Conservation (phyloP, 768 basidiomycete species). For the Pleurotus djamor region DNA sequence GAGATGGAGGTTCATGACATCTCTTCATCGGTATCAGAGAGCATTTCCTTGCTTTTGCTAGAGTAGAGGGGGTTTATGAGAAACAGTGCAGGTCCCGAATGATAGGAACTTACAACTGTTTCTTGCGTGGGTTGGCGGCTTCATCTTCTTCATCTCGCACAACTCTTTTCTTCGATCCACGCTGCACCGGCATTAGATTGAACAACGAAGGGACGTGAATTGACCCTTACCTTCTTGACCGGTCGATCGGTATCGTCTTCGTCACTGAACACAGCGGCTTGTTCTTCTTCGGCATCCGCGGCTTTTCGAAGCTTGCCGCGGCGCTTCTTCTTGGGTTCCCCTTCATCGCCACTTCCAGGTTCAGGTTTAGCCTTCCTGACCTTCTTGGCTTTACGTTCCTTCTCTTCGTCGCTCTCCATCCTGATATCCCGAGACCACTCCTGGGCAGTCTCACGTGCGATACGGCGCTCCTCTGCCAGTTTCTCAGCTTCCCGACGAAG, state of each 20-base stretch:
- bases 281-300: slow-evolving; percentile 60
- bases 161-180: slow-evolving; percentile 66
- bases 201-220: slow-evolving; percentile 14
- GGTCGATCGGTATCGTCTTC: slow-evolving; percentile 68
- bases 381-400: slow-evolving; percentile 62
- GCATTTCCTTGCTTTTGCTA: slow-evolving; percentile 87
- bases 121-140: slow-evolving; percentile 62
- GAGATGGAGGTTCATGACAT: slow-evolving; percentile 42
- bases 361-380: slow-evolving; percentile 50
- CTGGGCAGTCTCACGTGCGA: slow-evolving; percentile 75
- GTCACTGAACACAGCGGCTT: slow-evolving; percentile 60
- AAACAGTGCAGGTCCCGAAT: neutral
- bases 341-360: slow-evolving; percentile 54
- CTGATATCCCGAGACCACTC: slow-evolving; percentile 73
- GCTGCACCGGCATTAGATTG: slow-evolving; percentile 23
- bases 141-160: slow-evolving; percentile 79
- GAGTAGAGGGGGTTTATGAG: slow-evolving; percentile 3
- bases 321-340: slow-evolving; percentile 71
- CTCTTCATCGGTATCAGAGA: slow-evolving; percentile 87
- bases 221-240: slow-evolving; percentile 56
- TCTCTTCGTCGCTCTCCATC: slow-evolving; percentile 78
- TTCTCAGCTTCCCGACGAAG: slow-evolving; percentile 70
- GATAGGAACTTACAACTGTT: slow-evolving; percentile 61
- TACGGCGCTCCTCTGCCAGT: slow-evolving; percentile 75
- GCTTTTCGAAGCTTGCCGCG: slow-evolving; percentile 66